Evolutionary conservation across 2,329 filamentous ascomycete species (phyloP), one percentile per base, ranked within the genome.

Genomic region (Podosphaera xanthii): DNA sequence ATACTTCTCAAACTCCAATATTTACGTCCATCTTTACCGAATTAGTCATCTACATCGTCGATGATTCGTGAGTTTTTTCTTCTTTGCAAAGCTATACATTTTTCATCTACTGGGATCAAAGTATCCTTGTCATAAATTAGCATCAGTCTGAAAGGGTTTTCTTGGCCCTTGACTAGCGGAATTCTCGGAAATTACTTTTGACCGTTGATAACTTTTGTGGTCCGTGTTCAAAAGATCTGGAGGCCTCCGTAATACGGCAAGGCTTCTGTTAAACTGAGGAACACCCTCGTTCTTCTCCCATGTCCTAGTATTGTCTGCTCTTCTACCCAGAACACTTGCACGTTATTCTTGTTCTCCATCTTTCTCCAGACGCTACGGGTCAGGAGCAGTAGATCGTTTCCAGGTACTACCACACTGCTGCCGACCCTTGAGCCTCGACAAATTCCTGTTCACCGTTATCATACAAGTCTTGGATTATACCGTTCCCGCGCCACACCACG

Each of bases 211-310:
- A 60, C 65, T 65, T 65, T 61, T 60, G 61, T 64, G 64, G 65
- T 63, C 34, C 60, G 57, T 57, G 59, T 46, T 58, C 55, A 42
- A 53, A 60, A 64, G 61, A 59, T 64, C 65, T 63, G 61, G 65
- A 64, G 59, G 35, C 22, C 40, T 65, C 61, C 59, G 62, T 65
- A 65, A 66, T 64, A 64, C 64, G 64, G 63, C 66, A 65, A 67
- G 66, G 66, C 64, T 60, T 64, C 63, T 66, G 62, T 67, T 65
- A 65, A 63, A 66, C 64, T 63, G 66, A 68, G 67, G 64, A 67
- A 68, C 59, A 67, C 65, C 66, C 67, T 66, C 67, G 64, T 61
- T 56, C 63, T 64, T 58, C 65, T 66, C 63, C 64, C 64, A 63
- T 64, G 62, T 66, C 63, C 61, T 60, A 62, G 64, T 62, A 62